A percentile compares a stretch with the other conserved stretches of the same genome.
Evolutionary conservation across 495 filamentous ascomycete genomes (phyloP).

Genomic region (Terfezia claveryi): DNA sequence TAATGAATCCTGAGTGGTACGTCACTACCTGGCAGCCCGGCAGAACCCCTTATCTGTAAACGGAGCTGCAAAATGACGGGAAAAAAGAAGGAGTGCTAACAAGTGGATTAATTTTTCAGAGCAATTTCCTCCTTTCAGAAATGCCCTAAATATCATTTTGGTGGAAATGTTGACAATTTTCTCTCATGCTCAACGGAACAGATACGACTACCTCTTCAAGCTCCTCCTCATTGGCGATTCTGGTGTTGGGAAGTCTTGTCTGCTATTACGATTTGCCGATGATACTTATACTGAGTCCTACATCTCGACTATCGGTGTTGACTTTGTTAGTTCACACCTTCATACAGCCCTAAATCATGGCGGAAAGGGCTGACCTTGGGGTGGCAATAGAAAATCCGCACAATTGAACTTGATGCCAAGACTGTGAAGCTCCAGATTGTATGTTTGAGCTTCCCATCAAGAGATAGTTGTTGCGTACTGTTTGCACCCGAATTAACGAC

Average conservation of each 20-base stretch:
- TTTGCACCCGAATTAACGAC: slow-evolving; percentile 1
- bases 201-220: slow-evolving; percentile 99
- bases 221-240: slow-evolving; percentile 99
- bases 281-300: slow-evolving; percentile 99
- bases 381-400: slow-evolving; percentile 78
- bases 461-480: background rate
- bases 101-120: too few relatives aligned
- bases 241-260: slow-evolving; percentile 97
- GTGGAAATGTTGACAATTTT: too few relatives aligned
- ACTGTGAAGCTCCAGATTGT: slow-evolving; percentile 99
- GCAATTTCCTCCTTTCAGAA: too few relatives aligned
- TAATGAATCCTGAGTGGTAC: slow-evolving; percentile 92
- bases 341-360: background rate
- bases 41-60: too few relatives aligned
- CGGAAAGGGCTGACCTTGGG: slow-evolving; percentile 9
- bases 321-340: slow-evolving; percentile 51
- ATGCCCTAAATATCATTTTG: too few relatives aligned
- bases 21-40: slow-evolving; percentile 19
- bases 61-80: slow-evolving; percentile 5
- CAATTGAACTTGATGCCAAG: slow-evolving; percentile 97
- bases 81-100: slow-evolving; percentile 10
- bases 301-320: slow-evolving; percentile 97
- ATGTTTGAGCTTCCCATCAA: slow-evolving; percentile 21
- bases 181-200: slow-evolving; percentile 18
- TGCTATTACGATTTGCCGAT: slow-evolving; percentile 92